Percentiles rank a stretch among this genome's conserved stretches.
Evolutionary conservation across 2,329 filamentous ascomycete species (phyloP).

Genomic region (Cladobotryum protrusum): DNA sequence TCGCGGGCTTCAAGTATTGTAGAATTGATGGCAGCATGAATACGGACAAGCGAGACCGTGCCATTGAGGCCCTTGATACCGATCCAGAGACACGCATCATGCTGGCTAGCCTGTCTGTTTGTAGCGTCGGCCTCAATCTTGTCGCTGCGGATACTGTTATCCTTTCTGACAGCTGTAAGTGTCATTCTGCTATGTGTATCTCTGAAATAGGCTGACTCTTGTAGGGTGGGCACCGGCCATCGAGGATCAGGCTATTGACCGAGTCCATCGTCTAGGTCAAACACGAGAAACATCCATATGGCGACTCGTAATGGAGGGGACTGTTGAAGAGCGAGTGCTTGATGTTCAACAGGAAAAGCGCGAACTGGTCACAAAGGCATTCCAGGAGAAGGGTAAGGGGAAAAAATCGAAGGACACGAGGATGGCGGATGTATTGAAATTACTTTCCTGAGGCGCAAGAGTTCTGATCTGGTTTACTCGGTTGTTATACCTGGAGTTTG

Average conservation of each 20-base stretch:
- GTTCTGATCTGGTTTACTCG: neutral
- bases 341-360: conserved; percentile 75
- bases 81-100: conserved; percentile 66
- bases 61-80: conserved; percentile 60
- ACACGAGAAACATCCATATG: conserved; percentile 73
- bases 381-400: conserved; percentile 59
- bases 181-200: neutral
- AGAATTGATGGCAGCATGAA: conserved; percentile 80
- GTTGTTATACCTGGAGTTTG: too few species aligned
- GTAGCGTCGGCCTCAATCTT: conserved; percentile 79
- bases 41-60: conserved; percentile 61
- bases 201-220: neutral
- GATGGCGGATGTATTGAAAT: conserved; percentile 48
- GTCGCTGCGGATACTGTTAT: conserved; percentile 83
- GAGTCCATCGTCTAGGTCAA: conserved; percentile 81
- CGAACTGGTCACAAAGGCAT: conserved; percentile 69
- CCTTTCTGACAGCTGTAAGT: conserved; percentile 65
- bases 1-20: conserved; percentile 55
- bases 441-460: conserved; percentile 30
- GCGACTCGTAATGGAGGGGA: conserved; percentile 72
- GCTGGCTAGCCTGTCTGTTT: conserved; percentile 75
- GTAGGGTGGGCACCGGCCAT: conserved; percentile 84
- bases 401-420: conserved; percentile 52
- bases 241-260: conserved; percentile 85
- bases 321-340: conserved; percentile 75